Evolutionary conservation across 208 protist genomes (phyloP).

Genomic region (Leishmania tarentolae): DNA sequence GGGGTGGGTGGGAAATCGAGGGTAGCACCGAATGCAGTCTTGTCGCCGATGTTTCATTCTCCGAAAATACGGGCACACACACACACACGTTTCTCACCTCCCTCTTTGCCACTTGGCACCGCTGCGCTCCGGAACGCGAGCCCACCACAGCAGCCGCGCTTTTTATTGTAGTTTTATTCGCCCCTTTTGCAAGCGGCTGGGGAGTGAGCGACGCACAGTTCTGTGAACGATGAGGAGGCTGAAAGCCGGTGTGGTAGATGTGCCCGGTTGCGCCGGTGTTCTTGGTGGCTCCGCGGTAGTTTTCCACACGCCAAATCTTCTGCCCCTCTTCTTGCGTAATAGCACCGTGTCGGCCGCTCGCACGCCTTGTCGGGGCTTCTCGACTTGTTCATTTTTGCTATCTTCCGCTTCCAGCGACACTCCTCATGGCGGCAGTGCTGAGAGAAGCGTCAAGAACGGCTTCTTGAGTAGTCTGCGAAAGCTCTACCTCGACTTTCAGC

Average conservation of each 20-base stretch:
- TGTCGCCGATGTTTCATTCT: neutral
- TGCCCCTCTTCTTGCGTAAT: neutral
- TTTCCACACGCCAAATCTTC: neutral
- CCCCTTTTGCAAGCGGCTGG: neutral
- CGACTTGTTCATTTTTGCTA: neutral
- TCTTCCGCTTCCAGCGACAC: neutral
- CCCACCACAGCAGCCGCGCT: neutral
- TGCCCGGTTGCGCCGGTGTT: neutral
- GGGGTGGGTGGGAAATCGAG: neutral
- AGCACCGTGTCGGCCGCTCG: neutral
- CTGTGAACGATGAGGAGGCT: neutral
- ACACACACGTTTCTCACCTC: neutral
- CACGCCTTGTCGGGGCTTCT: neutral
- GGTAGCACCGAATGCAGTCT: neutral
- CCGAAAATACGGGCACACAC: neutral
- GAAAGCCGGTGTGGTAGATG: neutral
- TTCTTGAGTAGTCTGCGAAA: conserved; percentile 30
- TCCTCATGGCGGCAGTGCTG: neutral
- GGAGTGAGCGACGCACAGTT: neutral
- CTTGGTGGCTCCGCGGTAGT: neutral
- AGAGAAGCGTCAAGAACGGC: conserved; percentile 7
- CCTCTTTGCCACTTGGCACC: no score
- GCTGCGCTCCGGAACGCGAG: neutral
- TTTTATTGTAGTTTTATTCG: neutral
- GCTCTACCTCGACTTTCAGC: conserved; percentile 49